Conservation (phyloP, 495 filamentous ascomycete species). For the Penicillium waksmanii region DNA sequence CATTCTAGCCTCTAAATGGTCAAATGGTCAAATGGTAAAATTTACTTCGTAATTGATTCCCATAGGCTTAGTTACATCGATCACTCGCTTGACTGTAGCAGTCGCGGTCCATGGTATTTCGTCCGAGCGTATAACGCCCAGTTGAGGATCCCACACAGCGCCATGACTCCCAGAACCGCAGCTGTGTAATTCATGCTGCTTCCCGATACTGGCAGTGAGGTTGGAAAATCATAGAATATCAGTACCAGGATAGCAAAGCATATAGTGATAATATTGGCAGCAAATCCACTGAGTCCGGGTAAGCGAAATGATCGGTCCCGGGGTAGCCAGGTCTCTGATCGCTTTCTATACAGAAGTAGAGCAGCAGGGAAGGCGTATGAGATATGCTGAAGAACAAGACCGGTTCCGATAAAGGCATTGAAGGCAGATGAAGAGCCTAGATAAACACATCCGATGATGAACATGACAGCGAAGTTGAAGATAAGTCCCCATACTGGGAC, state of each 20-base stretch:
- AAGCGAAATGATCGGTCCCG: constrained; percentile 14
- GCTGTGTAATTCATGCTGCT: constrained; percentile 32
- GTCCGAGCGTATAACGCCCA: constrained; percentile 33
- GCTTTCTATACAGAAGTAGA: constrained; percentile 19
- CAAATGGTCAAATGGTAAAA: no score
- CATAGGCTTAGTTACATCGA: not conserved
- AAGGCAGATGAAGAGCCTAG: constrained; percentile 31
- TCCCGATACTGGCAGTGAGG: constrained; percentile 17
- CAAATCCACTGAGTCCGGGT: constrained; percentile 14
- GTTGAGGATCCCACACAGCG: constrained; percentile 29
- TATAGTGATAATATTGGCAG: constrained; percentile 20
- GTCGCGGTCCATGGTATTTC: constrained; percentile 37
- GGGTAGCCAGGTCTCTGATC: constrained; percentile 15
- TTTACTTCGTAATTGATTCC: constrained; percentile 1
- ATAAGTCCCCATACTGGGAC: constrained; percentile 25
- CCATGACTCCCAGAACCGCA: constrained; percentile 33
- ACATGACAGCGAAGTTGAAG: constrained; percentile 27
- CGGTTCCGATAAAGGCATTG: constrained; percentile 25
- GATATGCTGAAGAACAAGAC: constrained; percentile 25
- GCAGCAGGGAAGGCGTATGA: constrained; percentile 25
- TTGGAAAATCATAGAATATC: constrained; percentile 25
- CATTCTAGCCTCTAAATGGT: not conserved
- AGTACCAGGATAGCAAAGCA: constrained; percentile 21
- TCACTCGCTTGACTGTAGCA: constrained; percentile 7
- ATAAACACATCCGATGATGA: constrained; percentile 34